Evolutionary conservation across 805 yeast genomes (phyloP), one percentile per base, ranked within the genome.

Genomic region (Barnettozyma californica): DNA sequence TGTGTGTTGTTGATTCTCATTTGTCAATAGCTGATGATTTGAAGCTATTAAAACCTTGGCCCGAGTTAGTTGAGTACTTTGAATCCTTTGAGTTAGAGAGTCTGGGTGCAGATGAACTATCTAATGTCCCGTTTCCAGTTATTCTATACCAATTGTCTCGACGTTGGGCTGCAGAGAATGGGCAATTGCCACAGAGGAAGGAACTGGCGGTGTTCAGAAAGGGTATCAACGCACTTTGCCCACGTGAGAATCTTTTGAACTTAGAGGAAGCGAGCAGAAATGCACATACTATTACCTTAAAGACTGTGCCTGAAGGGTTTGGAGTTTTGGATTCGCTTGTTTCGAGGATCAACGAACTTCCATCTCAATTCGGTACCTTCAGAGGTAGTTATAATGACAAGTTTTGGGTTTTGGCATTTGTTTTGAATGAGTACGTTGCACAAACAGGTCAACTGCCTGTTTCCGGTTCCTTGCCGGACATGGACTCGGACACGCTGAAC

Each of bases 391-490:
- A 45, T 53, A 37, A 62, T 62, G 31, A 62, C 64, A 21, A 47
- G 34, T 87, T 87, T 58, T 89, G 95, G 96, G 61, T 76, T 2
- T 71, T 79, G 18, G 71, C 77, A 0, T 66, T 64, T 37, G 85
- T 90, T 0, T 67, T 88, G 44, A 67, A 73, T 39, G 51, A 54
- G 8, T 89, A 81, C 62, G 71, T 80, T 0, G 64, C 68, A 20
- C 59, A 65, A 41, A 56, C 60, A 4, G 66, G 69, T 1, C 61
- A 67, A 5, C 68, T 87, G n/a, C 96, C 96, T 0, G 64, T 88
- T 2, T 73, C 83, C 3, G 96, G 95, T 0, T 75, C 69, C 0
- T 61, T 91, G 6, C 96, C 96, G 0, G 98, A 91, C 62, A 92
- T 92, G 97, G 84, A 87, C 19, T 78, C 96, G 0, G 80, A 81